Evolutionary conservation across 768 basidiomycete genomes (phyloP).

Genomic region (Sistotremastrum suecicum): DNA sequence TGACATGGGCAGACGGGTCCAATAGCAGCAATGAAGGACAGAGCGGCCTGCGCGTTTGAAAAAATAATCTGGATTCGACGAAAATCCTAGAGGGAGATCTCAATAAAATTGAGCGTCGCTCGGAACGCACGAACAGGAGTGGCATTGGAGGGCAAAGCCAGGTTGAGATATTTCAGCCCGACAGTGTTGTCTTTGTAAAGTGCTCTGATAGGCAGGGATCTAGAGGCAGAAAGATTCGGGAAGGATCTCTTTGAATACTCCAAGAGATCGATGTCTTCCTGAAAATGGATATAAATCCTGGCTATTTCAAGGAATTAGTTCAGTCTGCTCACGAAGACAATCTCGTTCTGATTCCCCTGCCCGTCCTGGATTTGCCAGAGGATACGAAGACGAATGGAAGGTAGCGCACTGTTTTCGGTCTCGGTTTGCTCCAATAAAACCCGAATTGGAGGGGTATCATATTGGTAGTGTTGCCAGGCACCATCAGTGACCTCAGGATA

Average conservation of each 20-base stretch:
- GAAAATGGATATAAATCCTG: conserved; percentile 1
- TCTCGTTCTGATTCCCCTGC: not conserved
- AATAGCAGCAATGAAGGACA: conserved; percentile 48
- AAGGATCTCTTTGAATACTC: conserved; percentile 22
- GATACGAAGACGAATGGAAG: too few relatives aligned
- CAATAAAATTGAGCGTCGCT: not conserved
- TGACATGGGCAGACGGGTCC: conserved; percentile 65
- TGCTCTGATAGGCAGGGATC: conserved; percentile 63
- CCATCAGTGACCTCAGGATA: too few relatives aligned
- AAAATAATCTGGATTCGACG: conserved; percentile 72
- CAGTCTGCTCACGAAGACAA: not conserved
- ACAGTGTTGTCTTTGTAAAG: conserved; percentile 63
- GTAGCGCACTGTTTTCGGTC: too few relatives aligned
- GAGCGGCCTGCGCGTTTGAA: conserved; percentile 28
- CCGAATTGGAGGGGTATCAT: too few relatives aligned
- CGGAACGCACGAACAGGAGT: not conserved
- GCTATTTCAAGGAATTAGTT: not conserved
- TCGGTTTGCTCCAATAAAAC: too few relatives aligned
- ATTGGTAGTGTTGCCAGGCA: too few relatives aligned
- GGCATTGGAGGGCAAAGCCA: conserved; percentile 1
- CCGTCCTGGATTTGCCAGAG: too few relatives aligned
- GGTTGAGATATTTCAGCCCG: conserved; percentile 58
- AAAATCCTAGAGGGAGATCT: conserved; percentile 32
- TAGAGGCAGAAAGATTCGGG: conserved; percentile 33
- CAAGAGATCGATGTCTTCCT: conserved; percentile 72